These are phyloP conservation scores for Heritiera littoralis DNA, from an alignment of 345 rosid genomes.

Conservation along the genomic window DNA sequence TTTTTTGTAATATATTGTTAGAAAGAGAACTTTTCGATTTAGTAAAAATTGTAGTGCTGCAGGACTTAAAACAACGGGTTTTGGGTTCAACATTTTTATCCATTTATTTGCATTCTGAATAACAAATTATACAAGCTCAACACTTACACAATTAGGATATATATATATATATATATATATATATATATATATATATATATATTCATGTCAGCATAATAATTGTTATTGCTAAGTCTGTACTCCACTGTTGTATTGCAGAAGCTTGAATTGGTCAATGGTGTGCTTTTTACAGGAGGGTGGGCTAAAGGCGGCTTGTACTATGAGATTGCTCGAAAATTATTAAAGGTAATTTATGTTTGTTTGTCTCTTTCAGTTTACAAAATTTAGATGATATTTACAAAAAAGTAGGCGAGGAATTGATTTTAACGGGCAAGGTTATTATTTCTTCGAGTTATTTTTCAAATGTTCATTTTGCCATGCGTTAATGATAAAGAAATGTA, in stretches of 20 bases:
- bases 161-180: too few relatives aligned
- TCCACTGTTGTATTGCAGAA: conserved; percentile 48
- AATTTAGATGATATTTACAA: too few relatives aligned
- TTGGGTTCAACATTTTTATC: too few relatives aligned
- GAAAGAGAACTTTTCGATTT: not conserved
- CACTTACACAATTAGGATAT: too few relatives aligned
- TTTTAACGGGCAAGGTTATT: not conserved
- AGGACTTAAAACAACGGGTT: too few relatives aligned
- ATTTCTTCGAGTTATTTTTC: not conserved
- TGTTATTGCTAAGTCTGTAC: conserved; percentile 1
- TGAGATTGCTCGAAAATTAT: conserved; percentile 45
- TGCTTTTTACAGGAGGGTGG: conserved; percentile 92
- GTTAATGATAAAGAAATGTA: not conserved
- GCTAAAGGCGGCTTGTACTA: conserved; percentile 71
- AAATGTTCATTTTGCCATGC: not conserved
- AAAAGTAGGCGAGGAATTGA: not conserved
- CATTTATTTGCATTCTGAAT: not conserved
- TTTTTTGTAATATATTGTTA: too few relatives aligned
- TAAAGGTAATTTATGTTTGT: conserved; percentile 41
- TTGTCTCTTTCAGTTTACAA: not conserved
- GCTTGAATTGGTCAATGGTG: conserved; percentile 77
- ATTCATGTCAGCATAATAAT: too few relatives aligned
- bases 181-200: too few relatives aligned
- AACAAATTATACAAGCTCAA: not conserved
- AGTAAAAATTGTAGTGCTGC: not conserved